Evolutionary conservation across 352 stramenopile genomes (phyloP), one percentile per base, ranked within the genome.

Genomic region (Pythium aristosporum): DNA sequence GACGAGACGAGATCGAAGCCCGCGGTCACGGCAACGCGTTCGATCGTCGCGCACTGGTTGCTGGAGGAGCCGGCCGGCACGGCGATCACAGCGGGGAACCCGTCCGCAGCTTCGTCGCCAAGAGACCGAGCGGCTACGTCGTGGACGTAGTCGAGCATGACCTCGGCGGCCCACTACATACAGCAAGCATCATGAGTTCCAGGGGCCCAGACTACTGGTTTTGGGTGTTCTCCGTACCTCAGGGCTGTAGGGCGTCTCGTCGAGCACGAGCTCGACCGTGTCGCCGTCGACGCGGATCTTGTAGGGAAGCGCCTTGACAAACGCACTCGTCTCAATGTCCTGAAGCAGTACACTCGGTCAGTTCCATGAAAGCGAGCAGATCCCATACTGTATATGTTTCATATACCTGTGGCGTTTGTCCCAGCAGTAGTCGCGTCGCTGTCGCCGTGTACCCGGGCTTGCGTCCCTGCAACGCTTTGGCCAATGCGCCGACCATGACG

Each of bases 71-170:
- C 75, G 2, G 74, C 70, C 0, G 81, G 81, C 0, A 88, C 75
- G 2, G 79, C 60, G n/a, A 90, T 56, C 8, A 90, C 73, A 0
- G 73, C 70, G 5, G 79, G 76, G 30, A 87, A 82, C 6, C 72
- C 73, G 5, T 83, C 68, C 30, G 73, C 70, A 21, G 56, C 57
- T 25, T 79, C 68, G 36, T 83, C 70, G 28, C 75, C 72, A 3
- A 88, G 61, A n/a, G 77, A 83, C 13, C 74, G 63, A 5, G 70
- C 62, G 18, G 79, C 81, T 36, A 77, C 69, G 20, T 46, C 61
- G 41, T 87, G 75, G 46, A 88, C 48, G 47, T 86, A 61, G 53
- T 88, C 77, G 44, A 90, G 58, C 74, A 87, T 70, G 15, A 90
- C 75, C 59, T 88, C 81, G 2, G 63, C 70, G 10, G 79, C 72